Evolutionary conservation across 306 rosid species (phyloP).

Genomic region (Canavalia ensiformis): DNA sequence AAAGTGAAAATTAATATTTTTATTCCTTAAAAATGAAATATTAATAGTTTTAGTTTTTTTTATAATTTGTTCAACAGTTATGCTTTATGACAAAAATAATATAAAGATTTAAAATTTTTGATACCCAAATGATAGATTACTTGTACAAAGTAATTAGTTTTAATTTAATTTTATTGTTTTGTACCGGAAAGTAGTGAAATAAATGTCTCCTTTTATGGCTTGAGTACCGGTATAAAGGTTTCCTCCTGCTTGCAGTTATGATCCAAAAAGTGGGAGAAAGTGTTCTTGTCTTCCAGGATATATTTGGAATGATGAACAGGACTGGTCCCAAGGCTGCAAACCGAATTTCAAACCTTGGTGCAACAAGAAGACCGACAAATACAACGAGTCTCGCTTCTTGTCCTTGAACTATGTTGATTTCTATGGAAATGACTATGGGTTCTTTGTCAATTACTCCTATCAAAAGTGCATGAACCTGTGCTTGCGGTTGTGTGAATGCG

Average conservation of each 20-base stretch:
- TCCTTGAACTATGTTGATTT: neutral
- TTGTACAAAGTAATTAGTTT: too few relatives aligned
- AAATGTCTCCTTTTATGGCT: too few relatives aligned
- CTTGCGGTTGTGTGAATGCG: slow-evolving; percentile 14
- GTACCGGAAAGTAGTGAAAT: too few relatives aligned
- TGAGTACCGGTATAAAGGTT: too few relatives aligned
- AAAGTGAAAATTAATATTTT: too few relatives aligned
- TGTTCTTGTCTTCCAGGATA: slow-evolving; percentile 39
- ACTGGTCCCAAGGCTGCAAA: slow-evolving; percentile 43
- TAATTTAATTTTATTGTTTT: too few relatives aligned
- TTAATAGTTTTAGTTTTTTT: too few relatives aligned
- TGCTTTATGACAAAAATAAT: too few relatives aligned
- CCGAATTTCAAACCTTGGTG: slow-evolving; percentile 39
- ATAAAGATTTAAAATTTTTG: too few relatives aligned
- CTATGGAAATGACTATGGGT: slow-evolving; percentile 6
- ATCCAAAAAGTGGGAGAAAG: neutral
- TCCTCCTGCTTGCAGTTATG: neutral
- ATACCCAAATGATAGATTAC: too few relatives aligned
- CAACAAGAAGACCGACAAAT: neutral
- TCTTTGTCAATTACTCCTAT: neutral
- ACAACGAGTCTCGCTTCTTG: slow-evolving; percentile 8
- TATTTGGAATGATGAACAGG: neutral
- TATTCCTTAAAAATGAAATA: too few relatives aligned
- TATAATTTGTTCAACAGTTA: too few relatives aligned
- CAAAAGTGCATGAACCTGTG: slow-evolving; percentile 31